Evolutionary conservation across 305 asterid species (phyloP).

Genomic region (Fraxinus nigra): DNA sequence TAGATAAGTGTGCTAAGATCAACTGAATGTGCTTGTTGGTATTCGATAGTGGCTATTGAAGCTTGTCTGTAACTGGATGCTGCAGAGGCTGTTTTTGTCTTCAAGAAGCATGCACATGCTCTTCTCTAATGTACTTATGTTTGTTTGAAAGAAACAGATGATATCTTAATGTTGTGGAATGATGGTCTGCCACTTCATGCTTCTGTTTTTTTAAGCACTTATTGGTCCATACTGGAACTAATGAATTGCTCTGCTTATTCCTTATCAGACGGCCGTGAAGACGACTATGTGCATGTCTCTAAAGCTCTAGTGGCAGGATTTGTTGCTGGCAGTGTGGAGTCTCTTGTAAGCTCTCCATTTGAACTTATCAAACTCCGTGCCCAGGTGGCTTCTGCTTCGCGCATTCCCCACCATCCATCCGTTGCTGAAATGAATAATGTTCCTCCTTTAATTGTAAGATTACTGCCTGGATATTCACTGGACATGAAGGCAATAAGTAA

Average conservation of each 20-base stretch:
- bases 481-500: constrained; percentile 56
- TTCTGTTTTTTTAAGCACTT: background rate
- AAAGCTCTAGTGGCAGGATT: constrained; percentile 88
- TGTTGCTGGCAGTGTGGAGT: constrained; percentile 73
- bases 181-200: background rate
- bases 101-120: background rate
- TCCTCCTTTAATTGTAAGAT: constrained; percentile 56
- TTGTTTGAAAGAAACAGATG: background rate
- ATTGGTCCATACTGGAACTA: constrained; percentile 9
- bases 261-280: constrained; percentile 84
- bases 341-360: constrained; percentile 76
- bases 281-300: constrained; percentile 50
- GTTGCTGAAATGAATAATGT: constrained; percentile 39
- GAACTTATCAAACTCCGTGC: constrained; percentile 79
- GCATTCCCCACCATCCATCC: constrained; percentile 31
- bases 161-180: background rate
- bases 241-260: constrained; percentile 16
- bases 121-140: background rate
- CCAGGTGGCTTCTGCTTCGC: constrained; percentile 88
- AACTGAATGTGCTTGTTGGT: background rate
- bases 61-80: background rate
- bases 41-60: background rate
- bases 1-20: background rate
- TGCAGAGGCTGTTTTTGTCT: constrained; percentile 14
- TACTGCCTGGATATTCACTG: constrained; percentile 66